Percentiles rank a stretch among this genome's conserved stretches.
phyloP scores from a whole-genome alignment of 768 basidiomycete species.

The Lactarius sanguifluus region DNA sequence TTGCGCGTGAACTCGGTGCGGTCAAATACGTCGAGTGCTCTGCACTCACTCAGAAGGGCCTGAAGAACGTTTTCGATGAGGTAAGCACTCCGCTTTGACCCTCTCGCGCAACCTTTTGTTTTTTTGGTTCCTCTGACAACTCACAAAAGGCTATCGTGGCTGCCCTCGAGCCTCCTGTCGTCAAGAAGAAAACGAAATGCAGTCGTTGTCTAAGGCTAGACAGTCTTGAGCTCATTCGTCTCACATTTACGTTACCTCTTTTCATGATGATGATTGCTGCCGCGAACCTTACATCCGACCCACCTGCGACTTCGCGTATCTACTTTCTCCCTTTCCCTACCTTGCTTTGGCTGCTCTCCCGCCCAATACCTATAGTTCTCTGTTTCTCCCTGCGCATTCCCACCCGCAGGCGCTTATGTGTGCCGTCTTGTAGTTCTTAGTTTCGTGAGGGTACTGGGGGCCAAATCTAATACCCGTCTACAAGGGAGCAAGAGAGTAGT shows the following conservation, averaged over 20 bases:
- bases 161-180: constrained; percentile 94
- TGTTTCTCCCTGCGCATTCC: constrained; percentile 23
- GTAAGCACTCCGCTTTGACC: constrained; percentile 47
- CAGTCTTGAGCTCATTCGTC: constrained; percentile 31
- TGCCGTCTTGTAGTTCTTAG: constrained; percentile 40
- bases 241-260: constrained; percentile 26
- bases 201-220: constrained; percentile 69
- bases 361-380: constrained; percentile 31
- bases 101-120: neutral
- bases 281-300: constrained; percentile 27
- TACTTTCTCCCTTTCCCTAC: constrained; percentile 27
- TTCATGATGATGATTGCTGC: constrained; percentile 27
- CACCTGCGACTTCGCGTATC: constrained; percentile 25
- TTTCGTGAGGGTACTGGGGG: constrained; percentile 36
- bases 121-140: constrained; percentile 4
- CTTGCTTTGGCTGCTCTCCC: constrained; percentile 29
- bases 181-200: constrained; percentile 78
- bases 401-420: constrained; percentile 23
- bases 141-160: constrained; percentile 88
- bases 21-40: constrained; percentile 99
- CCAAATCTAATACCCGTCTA: constrained; percentile 39
- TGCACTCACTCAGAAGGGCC: constrained; percentile 96
- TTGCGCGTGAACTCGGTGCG: constrained; percentile 96
- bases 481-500: constrained; percentile 30
- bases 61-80: constrained; percentile 99